phyloP scores from a whole-genome alignment of 768 basidiomycete species.

The Xerocomus brunneocitrinus region DNA sequence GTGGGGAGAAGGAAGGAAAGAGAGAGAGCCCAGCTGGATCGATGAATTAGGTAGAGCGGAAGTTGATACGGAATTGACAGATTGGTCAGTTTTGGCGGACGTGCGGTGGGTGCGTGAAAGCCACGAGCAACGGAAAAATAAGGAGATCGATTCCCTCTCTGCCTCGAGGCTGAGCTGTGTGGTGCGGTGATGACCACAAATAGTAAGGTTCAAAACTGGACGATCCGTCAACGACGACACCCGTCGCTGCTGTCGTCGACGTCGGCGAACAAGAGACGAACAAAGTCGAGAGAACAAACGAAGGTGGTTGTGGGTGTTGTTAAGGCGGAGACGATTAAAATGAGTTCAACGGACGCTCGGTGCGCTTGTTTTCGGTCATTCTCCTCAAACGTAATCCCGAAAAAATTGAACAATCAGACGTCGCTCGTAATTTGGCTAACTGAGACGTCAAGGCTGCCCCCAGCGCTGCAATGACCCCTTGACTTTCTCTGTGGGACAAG shows the following conservation, averaged over 20 bases:
- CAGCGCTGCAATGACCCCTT: not conserved
- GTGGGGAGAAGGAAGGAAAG: conserved; percentile 20
- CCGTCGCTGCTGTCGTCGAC: conserved; percentile 3
- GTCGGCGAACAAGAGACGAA: conserved; percentile 2
- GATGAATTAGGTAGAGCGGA: conserved; percentile 31
- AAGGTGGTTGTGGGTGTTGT: conserved; percentile 13
- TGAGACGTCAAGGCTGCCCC: conserved; percentile 11
- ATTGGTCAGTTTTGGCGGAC: conserved; percentile 27
- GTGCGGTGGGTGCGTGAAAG: conserved; percentile 34
- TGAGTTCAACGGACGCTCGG: not conserved
- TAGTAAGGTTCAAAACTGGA: conserved; percentile 17
- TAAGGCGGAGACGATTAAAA: conserved; percentile 22
- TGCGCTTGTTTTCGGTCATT: not conserved
- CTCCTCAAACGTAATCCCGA: conserved; percentile 13
- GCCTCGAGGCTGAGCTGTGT: conserved; percentile 31
- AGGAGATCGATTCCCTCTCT: conserved; percentile 18
- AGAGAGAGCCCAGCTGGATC: conserved; percentile 23
- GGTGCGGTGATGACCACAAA: conserved; percentile 17
- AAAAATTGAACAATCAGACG: not conserved
- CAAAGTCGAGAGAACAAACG: conserved; percentile 11
- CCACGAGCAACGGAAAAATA: conserved; percentile 33
- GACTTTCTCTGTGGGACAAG: conserved; percentile 4
- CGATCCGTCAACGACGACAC: conserved; percentile 6
- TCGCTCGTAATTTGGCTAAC: not conserved
- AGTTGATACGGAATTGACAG: conserved; percentile 26